Conservation (phyloP, 2,329 filamentous ascomycete genomes). For the Xylariaceae sp. region DNA sequence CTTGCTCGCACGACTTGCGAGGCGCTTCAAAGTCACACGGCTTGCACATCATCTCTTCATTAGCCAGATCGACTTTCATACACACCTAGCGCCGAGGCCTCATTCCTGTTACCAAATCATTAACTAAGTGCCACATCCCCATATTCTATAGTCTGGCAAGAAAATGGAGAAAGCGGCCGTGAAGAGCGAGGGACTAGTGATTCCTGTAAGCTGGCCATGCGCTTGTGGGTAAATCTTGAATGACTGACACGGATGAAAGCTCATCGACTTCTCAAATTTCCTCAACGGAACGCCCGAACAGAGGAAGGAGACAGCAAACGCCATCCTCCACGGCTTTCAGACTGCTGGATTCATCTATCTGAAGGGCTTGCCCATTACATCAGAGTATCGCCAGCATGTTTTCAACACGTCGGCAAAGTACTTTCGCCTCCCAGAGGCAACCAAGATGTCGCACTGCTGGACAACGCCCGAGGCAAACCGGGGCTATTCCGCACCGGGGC, state of each 20-base stretch:
- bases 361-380: slow-evolving; percentile 68
- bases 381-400: slow-evolving; percentile 52
- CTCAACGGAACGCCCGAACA: slow-evolving; percentile 56
- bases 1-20: background rate
- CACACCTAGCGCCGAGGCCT: no score
- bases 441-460: slow-evolving; percentile 67
- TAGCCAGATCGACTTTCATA: no score
- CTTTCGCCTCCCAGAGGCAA: slow-evolving; percentile 58
- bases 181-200: slow-evolving; percentile 48
- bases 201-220: slow-evolving; percentile 40
- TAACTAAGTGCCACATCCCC: no score
- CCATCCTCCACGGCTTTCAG: slow-evolving; percentile 76
- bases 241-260: slow-evolving; percentile 38
- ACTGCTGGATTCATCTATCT: slow-evolving; percentile 87
- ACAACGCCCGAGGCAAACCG: slow-evolving; percentile 68
- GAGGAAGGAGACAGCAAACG: slow-evolving; percentile 61
- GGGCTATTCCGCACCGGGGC: slow-evolving; percentile 65
- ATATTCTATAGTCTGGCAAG: no score
- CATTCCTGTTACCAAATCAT: no score
- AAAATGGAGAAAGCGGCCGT: slow-evolving; percentile 41
- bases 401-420: slow-evolving; percentile 68
- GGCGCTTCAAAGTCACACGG: background rate
- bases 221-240: background rate
- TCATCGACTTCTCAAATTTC: slow-evolving; percentile 76
- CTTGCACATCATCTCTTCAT: background rate